Evolutionary conservation across 208 protist species (phyloP).

Genomic region (Naegleria lovaniensis): DNA sequence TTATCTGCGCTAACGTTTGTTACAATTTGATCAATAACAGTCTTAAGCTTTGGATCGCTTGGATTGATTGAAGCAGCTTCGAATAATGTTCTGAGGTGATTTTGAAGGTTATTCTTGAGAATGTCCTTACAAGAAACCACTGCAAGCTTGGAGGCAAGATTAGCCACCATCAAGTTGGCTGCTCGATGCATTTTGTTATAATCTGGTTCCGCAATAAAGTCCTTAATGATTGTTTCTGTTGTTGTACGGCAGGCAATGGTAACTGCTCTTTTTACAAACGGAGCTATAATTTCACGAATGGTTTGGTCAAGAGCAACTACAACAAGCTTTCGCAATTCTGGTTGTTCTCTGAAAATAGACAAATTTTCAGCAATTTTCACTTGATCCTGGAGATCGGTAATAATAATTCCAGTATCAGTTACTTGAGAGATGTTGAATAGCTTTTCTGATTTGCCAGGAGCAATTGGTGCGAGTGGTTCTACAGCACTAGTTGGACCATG

Average conservation of each 20-base stretch:
- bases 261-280: constrained; percentile 80
- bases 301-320: constrained; percentile 65
- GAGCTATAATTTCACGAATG: constrained; percentile 71
- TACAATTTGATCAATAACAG: constrained; percentile 28
- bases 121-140: constrained; percentile 82
- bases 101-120: constrained; percentile 53
- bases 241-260: constrained; percentile 83
- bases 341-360: constrained; percentile 39
- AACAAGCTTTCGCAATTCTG: constrained; percentile 49
- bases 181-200: constrained; percentile 62
- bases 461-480: background rate
- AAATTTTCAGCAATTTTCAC: background rate
- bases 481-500: background rate
- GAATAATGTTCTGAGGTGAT: constrained; percentile 48
- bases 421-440: background rate
- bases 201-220: constrained; percentile 90
- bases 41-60: constrained; percentile 29
- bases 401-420: background rate
- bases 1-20: constrained; percentile 19
- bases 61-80: background rate
- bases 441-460: background rate
- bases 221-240: constrained; percentile 82
- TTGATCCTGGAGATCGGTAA: background rate
- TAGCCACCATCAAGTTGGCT: constrained; percentile 78
- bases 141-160: constrained; percentile 67